phyloP scores from a whole-genome alignment of 306 rosid species.

The Urtica urens region DNA sequence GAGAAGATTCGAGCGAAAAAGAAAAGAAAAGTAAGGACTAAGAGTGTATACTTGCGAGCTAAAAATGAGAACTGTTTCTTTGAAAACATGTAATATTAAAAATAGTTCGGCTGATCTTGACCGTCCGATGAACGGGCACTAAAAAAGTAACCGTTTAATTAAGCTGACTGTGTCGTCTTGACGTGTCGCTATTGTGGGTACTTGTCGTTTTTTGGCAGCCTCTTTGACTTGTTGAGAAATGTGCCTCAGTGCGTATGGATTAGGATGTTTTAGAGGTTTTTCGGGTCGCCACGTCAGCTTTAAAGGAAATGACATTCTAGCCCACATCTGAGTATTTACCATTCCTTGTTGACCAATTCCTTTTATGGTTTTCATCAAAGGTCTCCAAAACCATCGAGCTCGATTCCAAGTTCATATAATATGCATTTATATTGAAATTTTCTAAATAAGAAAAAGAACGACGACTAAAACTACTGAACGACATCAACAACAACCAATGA shows the following conservation, averaged over 20 bases:
- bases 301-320: too few relatives aligned
- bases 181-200: neutral
- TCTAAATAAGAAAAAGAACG: too few relatives aligned
- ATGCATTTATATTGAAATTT: too few relatives aligned
- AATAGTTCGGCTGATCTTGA: neutral
- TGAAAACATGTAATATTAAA: neutral
- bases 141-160: neutral
- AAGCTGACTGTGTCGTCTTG: neutral
- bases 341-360: too few relatives aligned
- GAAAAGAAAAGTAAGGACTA: neutral
- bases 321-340: too few relatives aligned
- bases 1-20: neutral
- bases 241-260: neutral
- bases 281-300: constrained; percentile 11
- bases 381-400: too few relatives aligned
- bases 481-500: too few relatives aligned
- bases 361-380: too few relatives aligned
- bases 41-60: neutral
- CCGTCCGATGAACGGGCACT: neutral
- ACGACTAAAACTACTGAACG: too few relatives aligned
- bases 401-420: too few relatives aligned
- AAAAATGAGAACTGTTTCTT: neutral
- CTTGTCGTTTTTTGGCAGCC: neutral
- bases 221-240: neutral
- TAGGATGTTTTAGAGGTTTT: neutral